Evolutionary conservation across 1,284 basidiomycete species (phyloP), one percentile per base, ranked within the genome.

Genomic region (Tilletiopsis washingtonensis): DNA sequence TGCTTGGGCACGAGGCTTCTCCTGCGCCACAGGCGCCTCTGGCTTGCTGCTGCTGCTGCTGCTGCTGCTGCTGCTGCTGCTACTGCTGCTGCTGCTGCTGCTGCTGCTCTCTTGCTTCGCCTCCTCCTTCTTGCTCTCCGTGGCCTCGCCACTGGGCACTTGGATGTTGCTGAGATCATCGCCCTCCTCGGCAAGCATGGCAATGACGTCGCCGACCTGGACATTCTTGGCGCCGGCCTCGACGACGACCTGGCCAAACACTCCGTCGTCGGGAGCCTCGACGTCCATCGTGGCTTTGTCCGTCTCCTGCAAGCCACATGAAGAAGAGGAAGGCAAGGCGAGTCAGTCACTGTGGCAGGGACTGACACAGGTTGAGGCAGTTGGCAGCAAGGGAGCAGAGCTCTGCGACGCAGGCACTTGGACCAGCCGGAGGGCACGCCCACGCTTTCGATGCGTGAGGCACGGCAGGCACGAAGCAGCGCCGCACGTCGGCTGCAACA

Each of bases 211-310:
- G 59, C 91, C 91, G 64, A 98, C 88, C 40, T 80, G 73, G 54
- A 98, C 82, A 66, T 82, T 82, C 79, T 97, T 96, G 54, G 86
- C 75, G 52, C 93, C 93, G 65, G 88, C 89, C 52, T 76, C 76
- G 44, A 82, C 77, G 57, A 97, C 56, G 59, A 96, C 94, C 81
- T 96, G 97, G 48, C 86, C 91, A 54, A 98, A 78, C 56, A 96
- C 77, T 71, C 93, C 93, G 64, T 97, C 91, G 44, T 98, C 93
- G 77, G 91, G 90, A 14, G 93, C 90, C 77, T 98, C 93, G 23
- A 98, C 93, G 76, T 98, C 93, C 76, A 98, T 98, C 38, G 90
- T 93, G 15, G 93, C 93, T 81, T 97, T 97, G 83, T 97, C 91
- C 45, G 93, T 97, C 84, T 97, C 91, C 89, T 91, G 37, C 44